phyloP scores from a whole-genome alignment of 2,329 filamentous ascomycete species.

The Elsinoe batatas region DNA sequence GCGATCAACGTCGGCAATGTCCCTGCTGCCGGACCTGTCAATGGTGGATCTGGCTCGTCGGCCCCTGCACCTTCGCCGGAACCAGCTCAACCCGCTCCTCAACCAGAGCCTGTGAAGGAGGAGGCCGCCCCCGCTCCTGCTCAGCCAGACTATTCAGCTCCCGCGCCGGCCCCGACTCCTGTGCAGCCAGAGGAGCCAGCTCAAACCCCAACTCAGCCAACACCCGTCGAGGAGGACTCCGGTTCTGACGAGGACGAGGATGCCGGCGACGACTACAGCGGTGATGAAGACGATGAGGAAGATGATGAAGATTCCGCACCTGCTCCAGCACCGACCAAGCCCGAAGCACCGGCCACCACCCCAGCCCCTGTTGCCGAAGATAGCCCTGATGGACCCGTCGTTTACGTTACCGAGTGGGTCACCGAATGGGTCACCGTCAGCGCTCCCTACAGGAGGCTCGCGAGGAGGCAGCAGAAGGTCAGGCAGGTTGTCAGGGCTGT shows the following conservation, averaged over 20 bases:
- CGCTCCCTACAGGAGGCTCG: conserved; percentile 4
- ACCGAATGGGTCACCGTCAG: background rate
- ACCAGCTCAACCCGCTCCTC: background rate
- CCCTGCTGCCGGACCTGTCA: conserved; percentile 2
- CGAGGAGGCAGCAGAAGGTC: background rate
- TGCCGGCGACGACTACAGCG: conserved; percentile 36
- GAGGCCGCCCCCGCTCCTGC: conserved; percentile 2
- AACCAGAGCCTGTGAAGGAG: background rate
- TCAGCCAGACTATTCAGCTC: background rate
- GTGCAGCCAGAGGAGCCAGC: conserved; percentile 7
- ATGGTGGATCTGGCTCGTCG: background rate
- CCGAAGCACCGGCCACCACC: conserved; percentile 8
- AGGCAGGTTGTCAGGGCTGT: background rate
- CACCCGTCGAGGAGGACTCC: background rate
- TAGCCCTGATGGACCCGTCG: background rate
- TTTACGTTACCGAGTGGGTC: background rate
- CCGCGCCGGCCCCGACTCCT: background rate
- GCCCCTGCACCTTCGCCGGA: background rate
- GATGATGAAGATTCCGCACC: conserved; percentile 34
- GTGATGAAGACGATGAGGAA: conserved; percentile 34
- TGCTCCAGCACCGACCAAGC: conserved; percentile 30
- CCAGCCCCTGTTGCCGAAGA: background rate
- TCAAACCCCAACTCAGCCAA: background rate
- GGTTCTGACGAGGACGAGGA: conserved; percentile 35
- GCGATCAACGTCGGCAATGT: conserved; percentile 10